phyloP scores from a whole-genome alignment of 768 basidiomycete species.

The Russula dissimulans region DNA sequence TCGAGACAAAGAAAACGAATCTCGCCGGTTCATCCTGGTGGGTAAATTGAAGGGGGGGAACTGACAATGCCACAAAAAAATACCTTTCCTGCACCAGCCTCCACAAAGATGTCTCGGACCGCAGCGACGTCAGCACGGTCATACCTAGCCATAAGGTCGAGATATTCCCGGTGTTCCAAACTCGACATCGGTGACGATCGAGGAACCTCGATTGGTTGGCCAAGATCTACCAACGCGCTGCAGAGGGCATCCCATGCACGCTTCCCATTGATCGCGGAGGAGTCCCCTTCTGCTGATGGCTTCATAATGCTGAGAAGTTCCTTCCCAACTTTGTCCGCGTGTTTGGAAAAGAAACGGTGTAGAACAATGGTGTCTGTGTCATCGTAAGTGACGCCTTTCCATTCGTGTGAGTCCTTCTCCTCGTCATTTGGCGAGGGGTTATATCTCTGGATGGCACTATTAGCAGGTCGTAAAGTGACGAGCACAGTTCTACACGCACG shows the following conservation, averaged over 20 bases:
- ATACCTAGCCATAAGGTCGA: slow-evolving; percentile 58
- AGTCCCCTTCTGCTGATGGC: slow-evolving; percentile 44
- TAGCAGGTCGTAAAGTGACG: background rate
- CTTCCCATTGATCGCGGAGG: slow-evolving; percentile 54
- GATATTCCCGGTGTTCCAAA: slow-evolving; percentile 51
- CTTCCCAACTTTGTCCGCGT: slow-evolving; percentile 82
- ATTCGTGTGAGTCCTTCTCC: slow-evolving; percentile 54
- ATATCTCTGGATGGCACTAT: slow-evolving; percentile 33
- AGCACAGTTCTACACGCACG: slow-evolving; percentile 32
- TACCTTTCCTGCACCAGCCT: slow-evolving; percentile 41
- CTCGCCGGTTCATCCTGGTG: slow-evolving; percentile 35
- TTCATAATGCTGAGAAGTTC: slow-evolving; percentile 69
- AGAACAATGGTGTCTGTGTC: slow-evolving; percentile 78
- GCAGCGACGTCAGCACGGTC: slow-evolving; percentile 49
- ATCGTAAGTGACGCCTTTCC: slow-evolving; percentile 68
- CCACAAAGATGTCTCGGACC: slow-evolving; percentile 59
- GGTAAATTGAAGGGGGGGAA: background rate
- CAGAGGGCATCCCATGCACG: slow-evolving; percentile 81
- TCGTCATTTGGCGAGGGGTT: slow-evolving; percentile 33
- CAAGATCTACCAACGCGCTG: slow-evolving; percentile 69
- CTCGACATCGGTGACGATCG: slow-evolving; percentile 41
- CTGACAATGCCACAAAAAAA: slow-evolving; percentile 6
- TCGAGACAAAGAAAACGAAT: slow-evolving; percentile 58
- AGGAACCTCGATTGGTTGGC: slow-evolving; percentile 59
- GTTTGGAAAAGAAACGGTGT: slow-evolving; percentile 76